A percentile compares a stretch with the other conserved stretches of the same genome.
These are phyloP conservation scores for Monosporascus sp. DNA, from an alignment of 2,329 filamentous ascomycete genomes.

Conservation along the genomic window DNA sequence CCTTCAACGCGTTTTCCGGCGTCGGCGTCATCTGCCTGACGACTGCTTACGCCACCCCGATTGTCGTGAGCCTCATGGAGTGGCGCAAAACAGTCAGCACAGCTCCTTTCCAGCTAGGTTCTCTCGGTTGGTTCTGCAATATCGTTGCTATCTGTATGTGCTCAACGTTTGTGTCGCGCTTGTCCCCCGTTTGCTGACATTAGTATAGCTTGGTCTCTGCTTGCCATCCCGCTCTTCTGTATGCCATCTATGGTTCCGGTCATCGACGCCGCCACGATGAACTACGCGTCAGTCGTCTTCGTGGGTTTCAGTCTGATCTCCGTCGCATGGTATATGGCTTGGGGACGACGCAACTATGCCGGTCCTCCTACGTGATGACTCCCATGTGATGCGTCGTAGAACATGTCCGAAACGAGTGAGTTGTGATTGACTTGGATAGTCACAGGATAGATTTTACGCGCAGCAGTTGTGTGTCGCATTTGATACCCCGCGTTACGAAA, in stretches of 20 bases:
- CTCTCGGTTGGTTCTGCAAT: conserved; percentile 57
- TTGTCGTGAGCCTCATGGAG: conserved; percentile 57
- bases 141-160: conserved; percentile 56
- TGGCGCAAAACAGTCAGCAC: conserved; percentile 54
- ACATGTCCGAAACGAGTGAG: background rate
- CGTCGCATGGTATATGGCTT: conserved; percentile 61
- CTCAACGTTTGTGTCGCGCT: background rate
- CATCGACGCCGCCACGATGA: conserved; percentile 50
- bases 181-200: conserved; percentile 21
- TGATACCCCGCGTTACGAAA: background rate
- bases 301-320: conserved; percentile 58
- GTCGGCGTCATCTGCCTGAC: conserved; percentile 67
- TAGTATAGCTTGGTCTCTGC: conserved; percentile 54
- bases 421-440: background rate
- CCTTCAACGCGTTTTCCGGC: conserved; percentile 69
- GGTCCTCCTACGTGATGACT: conserved; percentile 46
- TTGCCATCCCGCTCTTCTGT: conserved; percentile 70
- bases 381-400: background rate
- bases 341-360: conserved; percentile 65
- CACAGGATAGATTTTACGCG: background rate
- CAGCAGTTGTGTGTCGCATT: background rate
- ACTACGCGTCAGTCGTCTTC: conserved; percentile 73
- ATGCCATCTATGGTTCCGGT: conserved; percentile 64
- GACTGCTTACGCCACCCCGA: conserved; percentile 61
- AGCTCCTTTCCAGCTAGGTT: conserved; percentile 57